A percentile compares a stretch with the other conserved stretches of the same genome.
These are phyloP conservation scores for Rubus idaeus DNA, from an alignment of 306 rosid species.

Conservation along the genomic window DNA sequence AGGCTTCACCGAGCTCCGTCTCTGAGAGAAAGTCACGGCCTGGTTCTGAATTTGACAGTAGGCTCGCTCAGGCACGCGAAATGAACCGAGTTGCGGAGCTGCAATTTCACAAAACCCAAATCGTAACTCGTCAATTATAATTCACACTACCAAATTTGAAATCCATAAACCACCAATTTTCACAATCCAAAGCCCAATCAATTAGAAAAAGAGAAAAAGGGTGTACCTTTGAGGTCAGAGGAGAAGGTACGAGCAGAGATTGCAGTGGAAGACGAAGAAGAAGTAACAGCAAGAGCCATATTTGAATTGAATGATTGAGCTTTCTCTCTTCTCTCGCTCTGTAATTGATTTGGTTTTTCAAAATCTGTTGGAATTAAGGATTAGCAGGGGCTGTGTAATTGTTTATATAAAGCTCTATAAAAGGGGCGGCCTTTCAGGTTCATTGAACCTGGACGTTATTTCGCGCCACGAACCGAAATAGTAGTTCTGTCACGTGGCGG, in stretches of 20 bases:
- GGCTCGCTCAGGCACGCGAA: conserved; percentile 35
- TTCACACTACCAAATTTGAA: background rate
- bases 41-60: conserved; percentile 9
- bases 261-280: conserved; percentile 50
- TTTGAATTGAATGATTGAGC: background rate
- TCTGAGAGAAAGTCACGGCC: conserved; percentile 31
- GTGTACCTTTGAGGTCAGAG: conserved; percentile 49
- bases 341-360: too few species aligned
- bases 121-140: background rate
- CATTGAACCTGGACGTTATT: conserved; percentile 55
- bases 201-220: background rate
- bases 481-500: conserved; percentile 22
- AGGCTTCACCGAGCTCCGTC: conserved; percentile 42
- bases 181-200: background rate
- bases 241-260: conserved; percentile 40
- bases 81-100: conserved; percentile 51
- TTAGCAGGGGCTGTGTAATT: background rate
- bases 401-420: conserved; percentile 17
- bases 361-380: background rate
- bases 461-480: rapidly evolving
- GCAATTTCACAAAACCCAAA: conserved; percentile 19
- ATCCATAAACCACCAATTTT: background rate
- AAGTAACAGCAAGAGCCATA: conserved; percentile 65
- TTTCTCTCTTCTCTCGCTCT: too few species aligned
- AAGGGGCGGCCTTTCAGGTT: conserved; percentile 32